Conservation (phyloP, 495 filamentous ascomycete species). For the Daldinia decipiens region DNA sequence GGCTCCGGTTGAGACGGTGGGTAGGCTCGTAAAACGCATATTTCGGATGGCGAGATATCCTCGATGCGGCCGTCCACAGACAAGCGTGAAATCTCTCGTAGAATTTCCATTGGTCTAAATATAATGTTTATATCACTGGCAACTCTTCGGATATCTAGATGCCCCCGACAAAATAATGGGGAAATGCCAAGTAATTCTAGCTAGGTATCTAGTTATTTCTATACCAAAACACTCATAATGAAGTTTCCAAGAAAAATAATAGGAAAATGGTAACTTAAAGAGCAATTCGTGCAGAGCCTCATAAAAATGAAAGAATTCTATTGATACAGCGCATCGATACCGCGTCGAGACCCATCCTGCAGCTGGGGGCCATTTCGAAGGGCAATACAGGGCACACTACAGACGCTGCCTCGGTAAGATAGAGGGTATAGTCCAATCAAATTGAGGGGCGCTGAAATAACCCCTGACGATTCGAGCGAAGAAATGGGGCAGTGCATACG, state of each 20-base stretch:
- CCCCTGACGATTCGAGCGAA: neutral
- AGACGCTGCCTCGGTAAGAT: neutral
- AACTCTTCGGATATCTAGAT: neutral
- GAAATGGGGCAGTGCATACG: neutral
- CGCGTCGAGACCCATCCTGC: neutral
- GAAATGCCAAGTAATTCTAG: neutral
- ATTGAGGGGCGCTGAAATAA: neutral
- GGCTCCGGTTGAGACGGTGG: neutral
- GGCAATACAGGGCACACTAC: neutral
- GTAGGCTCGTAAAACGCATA: neutral
- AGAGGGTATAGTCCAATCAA: neutral
- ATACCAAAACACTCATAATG: neutral
- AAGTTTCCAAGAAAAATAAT: neutral
- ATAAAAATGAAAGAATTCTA: neutral
- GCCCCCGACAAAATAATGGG: neutral
- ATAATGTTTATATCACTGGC: neutral
- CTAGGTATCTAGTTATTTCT: neutral
- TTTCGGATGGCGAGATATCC: neutral
- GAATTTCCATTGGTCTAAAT: slow-evolving; percentile 4
- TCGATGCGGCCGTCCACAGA: neutral
- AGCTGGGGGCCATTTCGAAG: neutral
- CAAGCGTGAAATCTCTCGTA: slow-evolving; percentile 11
- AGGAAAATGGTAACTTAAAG: neutral
- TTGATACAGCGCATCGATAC: neutral
- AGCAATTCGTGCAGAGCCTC: neutral